Base-by-base conservation (phyloP, 129 eudicot genomes). In the Arctium minus region DNA sequence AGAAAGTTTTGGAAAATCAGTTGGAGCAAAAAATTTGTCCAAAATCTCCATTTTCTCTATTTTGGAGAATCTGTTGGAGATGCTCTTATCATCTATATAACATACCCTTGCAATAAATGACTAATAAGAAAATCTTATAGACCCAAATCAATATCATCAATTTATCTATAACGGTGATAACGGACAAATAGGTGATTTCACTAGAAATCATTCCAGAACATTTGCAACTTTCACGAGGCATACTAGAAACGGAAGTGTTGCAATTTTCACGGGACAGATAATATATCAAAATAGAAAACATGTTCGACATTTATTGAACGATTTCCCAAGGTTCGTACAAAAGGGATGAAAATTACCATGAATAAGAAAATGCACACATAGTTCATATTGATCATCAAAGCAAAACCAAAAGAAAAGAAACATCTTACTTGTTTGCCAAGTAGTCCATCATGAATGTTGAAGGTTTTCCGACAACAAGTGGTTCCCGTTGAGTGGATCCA, bases 361-460 rank as follows among this genome's bases (percentile, higher is more conserved):
- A 48, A 72, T 60, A 60, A n/a, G 27, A 60, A 60, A 60, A 56
- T 17, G 68, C 68, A 60, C 22, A 60, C 27, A 60, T 0, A 17
- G 29, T 7, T 8, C 10, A 22, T 46, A 48, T 53, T 75, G 68
- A 48, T 79, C 67, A 68, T 38, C 10, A 40, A 18, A 64, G 39
- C 70, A 84, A 46, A 82, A 78, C n/a, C 2, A 29, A 72, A 76
- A 27, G 42, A 64, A 60, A 13, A 74, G 1, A 32, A 72, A 37
- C 79, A 74, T 37, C 95, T 73, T 93, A 96, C 99, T 96, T 76
- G 77, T 88, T 84, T 78, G 99, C 97, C 86, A 96, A 42, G 86
- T 96, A 96, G 80, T 96, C 99, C 99, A 96, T 96, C 99, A 96
- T 96, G 87, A 96, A 96, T 39, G 99, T 96, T 71, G 99, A 96